Conservation (phyloP, 2,329 filamentous ascomycete genomes). For the Pseudopyricularia javanii region DNA sequence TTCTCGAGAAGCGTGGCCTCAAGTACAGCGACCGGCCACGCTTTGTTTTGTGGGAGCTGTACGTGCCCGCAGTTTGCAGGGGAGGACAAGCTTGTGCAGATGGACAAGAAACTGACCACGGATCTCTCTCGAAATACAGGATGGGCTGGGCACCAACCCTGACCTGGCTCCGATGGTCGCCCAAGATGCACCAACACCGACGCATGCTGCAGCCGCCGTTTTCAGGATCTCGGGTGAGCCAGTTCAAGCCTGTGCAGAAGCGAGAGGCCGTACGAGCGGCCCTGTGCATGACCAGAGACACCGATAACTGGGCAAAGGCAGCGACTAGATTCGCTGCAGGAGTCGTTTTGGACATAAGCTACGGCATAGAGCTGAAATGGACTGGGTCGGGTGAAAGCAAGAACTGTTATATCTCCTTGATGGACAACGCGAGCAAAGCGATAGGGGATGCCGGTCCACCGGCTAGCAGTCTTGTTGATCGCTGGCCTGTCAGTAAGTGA, state of each 20-base stretch:
- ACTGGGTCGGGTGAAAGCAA: conserved; percentile 4
- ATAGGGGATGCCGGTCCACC: conserved; percentile 5
- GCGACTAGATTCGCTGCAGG: conserved; percentile 11
- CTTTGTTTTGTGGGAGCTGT: conserved; percentile 26
- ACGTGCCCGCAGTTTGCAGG: not conserved
- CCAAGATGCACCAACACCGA: conserved; percentile 29
- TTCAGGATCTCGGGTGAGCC: conserved; percentile 20
- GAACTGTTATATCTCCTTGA: conserved; percentile 11
- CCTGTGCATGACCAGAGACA: not conserved
- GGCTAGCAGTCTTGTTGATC: conserved; percentile 5
- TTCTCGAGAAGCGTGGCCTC: conserved; percentile 29
- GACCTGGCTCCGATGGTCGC: conserved; percentile 29
- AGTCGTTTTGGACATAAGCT: conserved; percentile 13
- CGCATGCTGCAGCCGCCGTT: conserved; percentile 30
- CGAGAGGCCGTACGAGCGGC: conserved; percentile 7
- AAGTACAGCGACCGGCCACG: conserved; percentile 31
- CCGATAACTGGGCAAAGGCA: conserved; percentile 1
- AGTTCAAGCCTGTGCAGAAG: conserved; percentile 13
- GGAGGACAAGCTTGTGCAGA: not conserved
- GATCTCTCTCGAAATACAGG: not conserved
- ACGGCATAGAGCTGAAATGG: conserved; percentile 10
- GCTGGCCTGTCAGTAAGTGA: conserved; percentile 3
- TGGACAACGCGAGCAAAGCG: conserved; percentile 5
- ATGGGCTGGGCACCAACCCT: conserved; percentile 34
- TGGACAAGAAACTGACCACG: not conserved